Percentiles rank a stretch among this genome's conserved stretches.
These are phyloP conservation scores for Adansonia gregorii DNA, from an alignment of 441 rosid genomes.

Conservation along the genomic window DNA sequence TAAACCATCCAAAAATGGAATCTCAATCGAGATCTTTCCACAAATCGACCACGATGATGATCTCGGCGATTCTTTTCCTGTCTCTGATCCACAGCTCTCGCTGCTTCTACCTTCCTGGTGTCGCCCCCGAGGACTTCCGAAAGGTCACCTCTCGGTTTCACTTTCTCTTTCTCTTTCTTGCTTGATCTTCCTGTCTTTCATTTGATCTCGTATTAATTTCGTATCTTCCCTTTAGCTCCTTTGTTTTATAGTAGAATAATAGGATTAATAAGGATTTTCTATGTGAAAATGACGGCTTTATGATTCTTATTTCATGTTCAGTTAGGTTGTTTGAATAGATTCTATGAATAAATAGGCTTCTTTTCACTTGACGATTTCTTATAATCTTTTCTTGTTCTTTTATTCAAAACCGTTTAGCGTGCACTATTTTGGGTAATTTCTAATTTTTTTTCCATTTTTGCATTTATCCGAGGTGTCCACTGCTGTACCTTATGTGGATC, in stretches of 20 bases:
- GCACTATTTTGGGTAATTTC: not conserved
- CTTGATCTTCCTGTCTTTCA: conserved; percentile 33
- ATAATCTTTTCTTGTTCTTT: not conserved
- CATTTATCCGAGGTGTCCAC: not conserved
- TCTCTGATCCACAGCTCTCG: conserved; percentile 45
- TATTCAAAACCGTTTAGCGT: not conserved
- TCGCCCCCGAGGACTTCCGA: conserved; percentile 64
- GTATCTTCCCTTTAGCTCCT: not conserved
- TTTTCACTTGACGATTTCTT: conserved; percentile 3
- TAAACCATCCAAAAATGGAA: conserved; percentile 44
- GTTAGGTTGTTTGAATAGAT: not conserved
- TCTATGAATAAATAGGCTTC: not conserved
- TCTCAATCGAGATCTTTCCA: conserved; percentile 35
- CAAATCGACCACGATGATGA: conserved; percentile 30
- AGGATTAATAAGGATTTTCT: conserved; percentile 13
- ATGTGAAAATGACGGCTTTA: not conserved
- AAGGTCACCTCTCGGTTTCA: conserved; percentile 42
- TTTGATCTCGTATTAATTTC: conserved; percentile 29
- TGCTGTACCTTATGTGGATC: not conserved
- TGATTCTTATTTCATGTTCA: not conserved
- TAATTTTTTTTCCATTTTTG: not conserved
- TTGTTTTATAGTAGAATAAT: not conserved
- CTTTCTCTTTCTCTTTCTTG: not conserved
- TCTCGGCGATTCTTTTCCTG: conserved; percentile 37
- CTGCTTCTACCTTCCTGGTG: conserved; percentile 66